Evolutionary conservation across 208 protist species (phyloP).

Genomic region (Leishmania major): DNA sequence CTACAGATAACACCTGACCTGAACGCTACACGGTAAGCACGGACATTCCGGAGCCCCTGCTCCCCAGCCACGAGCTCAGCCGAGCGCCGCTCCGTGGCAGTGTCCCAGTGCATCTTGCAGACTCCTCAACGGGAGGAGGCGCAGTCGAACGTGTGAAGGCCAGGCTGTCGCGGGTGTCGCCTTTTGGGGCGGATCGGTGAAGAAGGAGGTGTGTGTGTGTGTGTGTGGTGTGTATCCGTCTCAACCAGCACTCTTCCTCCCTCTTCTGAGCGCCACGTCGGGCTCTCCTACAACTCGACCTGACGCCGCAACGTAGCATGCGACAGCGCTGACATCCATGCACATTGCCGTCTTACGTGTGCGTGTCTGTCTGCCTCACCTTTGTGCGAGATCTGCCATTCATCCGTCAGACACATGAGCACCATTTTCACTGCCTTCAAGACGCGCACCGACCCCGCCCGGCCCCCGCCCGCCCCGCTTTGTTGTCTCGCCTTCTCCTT

Average conservation of each 20-base stretch:
- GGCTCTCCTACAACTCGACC: not conserved
- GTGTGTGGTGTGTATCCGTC: not conserved
- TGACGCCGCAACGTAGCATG: not conserved
- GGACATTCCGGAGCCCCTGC: not conserved
- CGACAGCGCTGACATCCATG: not conserved
- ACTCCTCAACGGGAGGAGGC: not conserved
- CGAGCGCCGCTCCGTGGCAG: not conserved
- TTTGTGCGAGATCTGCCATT: not conserved
- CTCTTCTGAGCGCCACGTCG: not conserved
- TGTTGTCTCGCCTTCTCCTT: not conserved
- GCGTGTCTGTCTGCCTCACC: not conserved
- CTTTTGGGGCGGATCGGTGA: not conserved
- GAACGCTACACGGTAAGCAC: not conserved
- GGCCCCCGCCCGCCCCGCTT: not conserved
- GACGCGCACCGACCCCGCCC: not conserved
- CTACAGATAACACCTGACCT: not conserved
- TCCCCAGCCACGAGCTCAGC: not conserved
- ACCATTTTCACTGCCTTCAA: not conserved
- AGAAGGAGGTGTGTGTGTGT: not conserved
- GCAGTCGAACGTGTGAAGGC: not conserved
- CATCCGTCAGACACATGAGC: not conserved
- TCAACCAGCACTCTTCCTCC: not conserved
- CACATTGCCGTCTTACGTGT: not conserved
- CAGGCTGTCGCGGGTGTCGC: not conserved
- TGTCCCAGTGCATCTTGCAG: not conserved